Conservation (phyloP, 352 stramenopile species). For the Phytophthora crassamura region DNA sequence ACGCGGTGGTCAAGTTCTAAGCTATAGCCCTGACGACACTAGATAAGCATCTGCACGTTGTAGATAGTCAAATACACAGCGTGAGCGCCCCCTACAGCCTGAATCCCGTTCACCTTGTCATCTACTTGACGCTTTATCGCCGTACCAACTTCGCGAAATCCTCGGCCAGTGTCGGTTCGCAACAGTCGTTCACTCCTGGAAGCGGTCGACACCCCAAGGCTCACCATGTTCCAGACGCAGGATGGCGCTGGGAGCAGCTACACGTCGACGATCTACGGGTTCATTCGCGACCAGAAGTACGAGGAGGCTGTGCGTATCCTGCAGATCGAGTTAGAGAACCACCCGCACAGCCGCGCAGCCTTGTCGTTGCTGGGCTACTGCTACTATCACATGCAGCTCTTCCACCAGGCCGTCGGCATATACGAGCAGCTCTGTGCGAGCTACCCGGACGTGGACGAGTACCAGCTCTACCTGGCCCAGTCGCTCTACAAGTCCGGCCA, state of each 20-base stretch:
- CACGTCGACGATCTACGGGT: constrained; percentile 94
- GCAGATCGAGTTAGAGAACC: constrained; percentile 93
- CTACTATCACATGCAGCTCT: constrained; percentile 97
- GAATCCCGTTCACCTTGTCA: too few species aligned
- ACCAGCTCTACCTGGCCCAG: constrained; percentile 96
- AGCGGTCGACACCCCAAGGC: not conserved
- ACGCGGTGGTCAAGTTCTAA: constrained; percentile 52
- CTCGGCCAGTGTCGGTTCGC: constrained; percentile 34
- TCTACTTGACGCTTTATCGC: not conserved
- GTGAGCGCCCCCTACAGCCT: too few species aligned
- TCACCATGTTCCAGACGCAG: constrained; percentile 63
- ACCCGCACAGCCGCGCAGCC: constrained; percentile 91
- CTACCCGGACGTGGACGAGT: constrained; percentile 95
- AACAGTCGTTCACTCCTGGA: constrained; percentile 33
- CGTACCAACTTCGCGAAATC: constrained; percentile 21
- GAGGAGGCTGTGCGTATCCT: constrained; percentile 93
- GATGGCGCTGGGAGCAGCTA: constrained; percentile 82
- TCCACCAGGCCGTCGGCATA: constrained; percentile 88
- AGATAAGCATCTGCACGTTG: not conserved
- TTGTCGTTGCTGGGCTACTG: constrained; percentile 97
- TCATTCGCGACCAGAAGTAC: constrained; percentile 95
- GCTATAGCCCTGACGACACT: too few species aligned
- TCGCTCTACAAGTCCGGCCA: constrained; percentile 93
- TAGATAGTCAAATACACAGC: not conserved
- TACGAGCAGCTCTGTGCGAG: constrained; percentile 95